phyloP scores from a whole-genome alignment of 73 alveolate genomes.

The Blepharisma stoltei region DNA sequence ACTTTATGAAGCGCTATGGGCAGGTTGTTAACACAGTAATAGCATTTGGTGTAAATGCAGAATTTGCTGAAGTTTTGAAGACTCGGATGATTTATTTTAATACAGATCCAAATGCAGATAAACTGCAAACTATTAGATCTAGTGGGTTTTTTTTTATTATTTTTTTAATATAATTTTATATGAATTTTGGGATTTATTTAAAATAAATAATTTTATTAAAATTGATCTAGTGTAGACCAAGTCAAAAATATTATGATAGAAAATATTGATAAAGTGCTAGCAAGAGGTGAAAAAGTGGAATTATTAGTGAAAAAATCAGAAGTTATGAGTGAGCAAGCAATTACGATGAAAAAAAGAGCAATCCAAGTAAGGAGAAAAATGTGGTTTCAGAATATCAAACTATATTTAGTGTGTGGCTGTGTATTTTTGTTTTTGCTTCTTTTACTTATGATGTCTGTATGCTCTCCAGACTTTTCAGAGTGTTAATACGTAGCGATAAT shows the following conservation, averaged over 20 bases:
- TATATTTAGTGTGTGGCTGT: constrained; percentile 15
- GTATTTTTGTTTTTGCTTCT: neutral
- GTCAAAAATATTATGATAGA: constrained; percentile 11
- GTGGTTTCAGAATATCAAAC: constrained; percentile 29
- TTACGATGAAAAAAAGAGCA: constrained; percentile 30
- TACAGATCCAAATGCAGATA: constrained; percentile 7
- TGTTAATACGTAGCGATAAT: neutral
- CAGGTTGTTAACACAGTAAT: neutral
- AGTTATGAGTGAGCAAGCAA: constrained; percentile 24
- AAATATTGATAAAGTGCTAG: constrained; percentile 30
- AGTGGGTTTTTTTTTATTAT: too few relatives aligned
- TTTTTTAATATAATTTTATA: too few relatives aligned
- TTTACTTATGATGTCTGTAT: neutral
- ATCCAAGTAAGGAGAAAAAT: neutral
- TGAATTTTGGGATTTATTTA: too few relatives aligned
- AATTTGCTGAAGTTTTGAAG: neutral
- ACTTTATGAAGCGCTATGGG: constrained; percentile 7
- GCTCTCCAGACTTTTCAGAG: constrained; percentile 19
- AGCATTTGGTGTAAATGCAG: constrained; percentile 30
- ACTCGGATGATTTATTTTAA: constrained; percentile 9
- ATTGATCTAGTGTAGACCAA: constrained; percentile 29
- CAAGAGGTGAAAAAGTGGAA: constrained; percentile 31
- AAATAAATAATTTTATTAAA: too few relatives aligned
- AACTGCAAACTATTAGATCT: neutral
- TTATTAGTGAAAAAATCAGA: constrained; percentile 29